Conservation (phyloP, 2,329 filamentous ascomycete genomes). For the Aspergillus viridinutans region DNA sequence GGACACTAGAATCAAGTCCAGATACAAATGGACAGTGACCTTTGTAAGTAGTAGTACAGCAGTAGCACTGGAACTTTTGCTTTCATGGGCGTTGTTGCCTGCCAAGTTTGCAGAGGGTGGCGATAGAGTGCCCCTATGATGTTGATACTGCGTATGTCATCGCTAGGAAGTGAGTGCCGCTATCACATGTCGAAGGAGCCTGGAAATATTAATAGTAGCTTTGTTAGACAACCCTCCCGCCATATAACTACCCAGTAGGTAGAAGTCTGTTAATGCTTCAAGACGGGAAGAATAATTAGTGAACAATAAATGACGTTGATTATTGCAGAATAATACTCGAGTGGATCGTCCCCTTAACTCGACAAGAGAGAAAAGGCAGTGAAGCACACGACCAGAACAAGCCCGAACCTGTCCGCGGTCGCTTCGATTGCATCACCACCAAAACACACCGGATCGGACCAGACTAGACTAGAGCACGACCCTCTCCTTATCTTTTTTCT, state of each 20-base stretch:
- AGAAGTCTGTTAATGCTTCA: not conserved
- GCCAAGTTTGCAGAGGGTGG: not conserved
- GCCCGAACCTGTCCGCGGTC: conserved; percentile 3
- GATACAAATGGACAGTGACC: not conserved
- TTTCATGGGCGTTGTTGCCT: no score
- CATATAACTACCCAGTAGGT: not conserved
- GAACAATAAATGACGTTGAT: no score
- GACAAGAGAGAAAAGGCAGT: not conserved
- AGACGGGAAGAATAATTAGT: not conserved
- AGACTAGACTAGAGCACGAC: not conserved
- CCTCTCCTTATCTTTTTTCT: conserved; percentile 11
- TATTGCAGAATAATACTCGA: not conserved
- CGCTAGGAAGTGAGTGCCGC: not conserved
- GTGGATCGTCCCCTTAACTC: not conserved
- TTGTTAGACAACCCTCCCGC: not conserved
- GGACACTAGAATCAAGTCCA: not conserved
- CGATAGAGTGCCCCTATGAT: not conserved
- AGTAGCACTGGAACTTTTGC: no score
- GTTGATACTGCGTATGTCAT: not conserved
- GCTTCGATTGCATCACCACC: conserved; percentile 17
- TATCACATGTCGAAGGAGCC: conserved; percentile 9
- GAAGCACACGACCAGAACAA: conserved; percentile 14
- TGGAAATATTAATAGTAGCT: not conserved
- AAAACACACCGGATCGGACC: not conserved
- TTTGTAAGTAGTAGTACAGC: not conserved